Evolutionary conservation across 1,284 basidiomycete species (phyloP).

Genomic region (Cystobasidiaceae sp.): DNA sequence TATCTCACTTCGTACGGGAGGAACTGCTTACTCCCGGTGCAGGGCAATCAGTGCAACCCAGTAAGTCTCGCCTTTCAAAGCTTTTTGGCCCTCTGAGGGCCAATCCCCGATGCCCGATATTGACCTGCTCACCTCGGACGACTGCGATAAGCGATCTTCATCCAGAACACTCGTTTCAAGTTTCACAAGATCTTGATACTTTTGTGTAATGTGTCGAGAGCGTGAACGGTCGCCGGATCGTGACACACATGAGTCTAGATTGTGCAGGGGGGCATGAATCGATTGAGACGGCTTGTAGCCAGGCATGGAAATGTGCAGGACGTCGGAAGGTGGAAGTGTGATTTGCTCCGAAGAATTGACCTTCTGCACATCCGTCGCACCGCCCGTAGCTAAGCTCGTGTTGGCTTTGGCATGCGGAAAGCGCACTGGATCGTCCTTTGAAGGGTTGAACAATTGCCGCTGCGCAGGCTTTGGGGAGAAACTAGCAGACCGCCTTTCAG

Average conservation of each 20-base stretch:
- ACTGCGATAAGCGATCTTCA: conserved; percentile 55
- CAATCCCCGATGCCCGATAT: conserved; percentile 7
- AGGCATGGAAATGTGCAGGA: no score
- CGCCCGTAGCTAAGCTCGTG: not conserved
- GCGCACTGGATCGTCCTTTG: conserved; percentile 75
- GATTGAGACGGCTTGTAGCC: no score
- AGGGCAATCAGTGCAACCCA: conserved; percentile 38
- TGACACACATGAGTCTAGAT: conserved; percentile 62
- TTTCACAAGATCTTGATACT: conserved; percentile 67
- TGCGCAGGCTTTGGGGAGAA: conserved; percentile 34
- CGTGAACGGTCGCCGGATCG: conserved; percentile 60
- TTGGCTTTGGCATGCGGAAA: conserved; percentile 51
- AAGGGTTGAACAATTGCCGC: conserved; percentile 71
- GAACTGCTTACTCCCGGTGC: conserved; percentile 43
- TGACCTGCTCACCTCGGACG: not conserved
- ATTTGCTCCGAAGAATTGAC: no score
- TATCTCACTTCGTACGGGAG: no score
- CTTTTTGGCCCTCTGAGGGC: conserved; percentile 44
- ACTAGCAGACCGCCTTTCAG: no score
- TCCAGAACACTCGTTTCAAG: conserved; percentile 67
- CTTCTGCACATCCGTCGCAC: no score
- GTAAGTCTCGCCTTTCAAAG: conserved; percentile 44
- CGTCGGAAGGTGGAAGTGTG: no score
- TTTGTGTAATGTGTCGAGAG: conserved; percentile 67
- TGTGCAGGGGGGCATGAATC: no score